These are phyloP conservation scores for Drosera spatulata DNA, from an alignment of 179 eudicot species.

Conservation along the genomic window DNA sequence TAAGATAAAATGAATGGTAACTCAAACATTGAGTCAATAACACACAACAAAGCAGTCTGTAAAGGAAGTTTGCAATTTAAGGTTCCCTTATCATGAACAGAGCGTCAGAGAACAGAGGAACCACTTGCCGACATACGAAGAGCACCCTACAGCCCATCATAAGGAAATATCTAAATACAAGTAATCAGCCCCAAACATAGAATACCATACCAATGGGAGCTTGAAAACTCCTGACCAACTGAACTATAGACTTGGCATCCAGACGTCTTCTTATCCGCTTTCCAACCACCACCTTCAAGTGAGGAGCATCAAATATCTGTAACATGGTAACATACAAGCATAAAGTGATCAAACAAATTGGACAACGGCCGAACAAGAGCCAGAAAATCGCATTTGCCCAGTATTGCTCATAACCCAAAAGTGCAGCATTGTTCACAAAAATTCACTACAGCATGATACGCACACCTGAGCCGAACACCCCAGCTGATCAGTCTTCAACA, in stretches of 20 bases:
- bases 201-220: constrained; percentile 59
- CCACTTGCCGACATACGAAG: neutral
- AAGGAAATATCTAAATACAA: neutral
- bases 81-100: too few relatives aligned
- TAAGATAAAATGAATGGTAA: too few relatives aligned
- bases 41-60: too few relatives aligned
- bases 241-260: constrained; percentile 77
- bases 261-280: constrained; percentile 51
- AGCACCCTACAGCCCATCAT: neutral
- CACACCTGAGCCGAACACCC: constrained; percentile 47
- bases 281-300: constrained; percentile 53
- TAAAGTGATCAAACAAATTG: neutral
- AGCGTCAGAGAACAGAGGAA: too few relatives aligned
- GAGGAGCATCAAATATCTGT: constrained; percentile 89
- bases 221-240: constrained; percentile 55
- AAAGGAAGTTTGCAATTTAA: too few relatives aligned
- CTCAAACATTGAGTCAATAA: too few relatives aligned
- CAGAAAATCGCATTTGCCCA: too few relatives aligned
- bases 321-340: constrained; percentile 1
- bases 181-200: neutral
- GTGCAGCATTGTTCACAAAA: too few relatives aligned
- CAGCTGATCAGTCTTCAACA: constrained; percentile 33
- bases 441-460: too few relatives aligned
- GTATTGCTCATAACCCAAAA: too few relatives aligned
- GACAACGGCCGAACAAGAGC: too few relatives aligned